Conservation (phyloP, 2,329 filamentous ascomycete genomes). For the Pseudogymnoascus sp. region DNA sequence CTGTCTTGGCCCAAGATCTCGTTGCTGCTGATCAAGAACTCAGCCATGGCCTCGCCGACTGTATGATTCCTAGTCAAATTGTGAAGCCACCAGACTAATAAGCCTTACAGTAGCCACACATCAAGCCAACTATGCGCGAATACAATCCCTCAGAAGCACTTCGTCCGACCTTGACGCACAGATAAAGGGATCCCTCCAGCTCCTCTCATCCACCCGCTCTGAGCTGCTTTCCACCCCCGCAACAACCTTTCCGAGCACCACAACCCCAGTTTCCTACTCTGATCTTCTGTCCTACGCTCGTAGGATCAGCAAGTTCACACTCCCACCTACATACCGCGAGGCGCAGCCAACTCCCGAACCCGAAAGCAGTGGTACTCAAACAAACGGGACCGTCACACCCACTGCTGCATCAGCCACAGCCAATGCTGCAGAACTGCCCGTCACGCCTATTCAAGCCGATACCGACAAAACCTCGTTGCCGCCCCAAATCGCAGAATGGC, state of each 20-base stretch:
- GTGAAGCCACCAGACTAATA: background rate
- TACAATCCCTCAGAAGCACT: conserved; percentile 60
- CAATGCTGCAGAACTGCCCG: conserved; percentile 12
- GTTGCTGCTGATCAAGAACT: conserved; percentile 63
- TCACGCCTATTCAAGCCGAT: conserved; percentile 19
- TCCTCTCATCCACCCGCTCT: conserved; percentile 64
- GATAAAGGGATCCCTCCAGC: conserved; percentile 61
- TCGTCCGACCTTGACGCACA: conserved; percentile 60
- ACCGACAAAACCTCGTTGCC: conserved; percentile 25
- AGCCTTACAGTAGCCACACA: conserved; percentile 55
- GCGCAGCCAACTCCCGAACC: conserved; percentile 13
- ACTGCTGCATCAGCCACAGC: conserved; percentile 14
- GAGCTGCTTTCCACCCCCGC: conserved; percentile 60
- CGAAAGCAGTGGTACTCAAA: conserved; percentile 16
- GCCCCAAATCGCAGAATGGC: conserved; percentile 30
- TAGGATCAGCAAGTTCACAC: conserved; percentile 71
- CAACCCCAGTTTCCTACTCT: conserved; percentile 55
- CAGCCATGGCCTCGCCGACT: conserved; percentile 54
- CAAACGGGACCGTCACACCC: conserved; percentile 25
- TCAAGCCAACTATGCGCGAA: conserved; percentile 64
- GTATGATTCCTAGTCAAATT: conserved; percentile 35
- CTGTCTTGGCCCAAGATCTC: conserved; percentile 59
- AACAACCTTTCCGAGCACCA: conserved; percentile 45
- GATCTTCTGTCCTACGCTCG: conserved; percentile 72
- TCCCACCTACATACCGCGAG: conserved; percentile 41